Evolutionary conservation across 2,329 filamentous ascomycete genomes (phyloP), one percentile per base, ranked within the genome.

Genomic region (Blastomyces parvus): DNA sequence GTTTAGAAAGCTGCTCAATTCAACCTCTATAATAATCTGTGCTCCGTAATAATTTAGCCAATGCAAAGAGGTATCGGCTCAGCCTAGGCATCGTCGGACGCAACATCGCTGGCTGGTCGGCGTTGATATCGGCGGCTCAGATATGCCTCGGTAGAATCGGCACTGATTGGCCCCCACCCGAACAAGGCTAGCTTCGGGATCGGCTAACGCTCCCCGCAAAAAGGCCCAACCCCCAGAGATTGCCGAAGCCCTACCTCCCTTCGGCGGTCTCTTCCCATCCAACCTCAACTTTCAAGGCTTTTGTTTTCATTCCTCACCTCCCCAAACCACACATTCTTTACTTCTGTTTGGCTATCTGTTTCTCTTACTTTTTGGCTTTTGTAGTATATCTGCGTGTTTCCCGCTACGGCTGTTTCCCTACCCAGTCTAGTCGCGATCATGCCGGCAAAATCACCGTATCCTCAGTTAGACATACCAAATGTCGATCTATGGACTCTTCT

Each of bases 401-500:
- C 25, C 13, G 25, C 7, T 9, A 1, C 13, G 14, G 33, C 9
- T 36, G 46, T 25, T 11, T 25, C 27, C 46, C 4, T 25, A 9
- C 27, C 46, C 25, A 19, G 14, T 25, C 25, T 36, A 36, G 33
- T 36, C 4, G 1, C 57, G 14, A 46, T 46, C 40, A 95, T 95
- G 91, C 88, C 89, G 65, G 82, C 87, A 70, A 79, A 84, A 57
- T 91, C 90, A 2, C 77, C 78, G 0, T 90, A 86, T 71, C 81
- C 85, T 0, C 74, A 80, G 8, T 70, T 94, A 46, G 79, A 86
- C 25, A 86, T 96, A 50, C 91, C 92, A 0, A 78, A 88, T 68
- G 77, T 87, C 62, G 91, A 95, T 74, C 73, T 96, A 59, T 96
- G 90, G 89, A 82, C 82, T 0, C 86, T 91, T 64, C 78, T 95